Evolutionary conservation across 192 early-diverging fungal species (phyloP).

Genomic region (Coemansia nantahalensis): DNA sequence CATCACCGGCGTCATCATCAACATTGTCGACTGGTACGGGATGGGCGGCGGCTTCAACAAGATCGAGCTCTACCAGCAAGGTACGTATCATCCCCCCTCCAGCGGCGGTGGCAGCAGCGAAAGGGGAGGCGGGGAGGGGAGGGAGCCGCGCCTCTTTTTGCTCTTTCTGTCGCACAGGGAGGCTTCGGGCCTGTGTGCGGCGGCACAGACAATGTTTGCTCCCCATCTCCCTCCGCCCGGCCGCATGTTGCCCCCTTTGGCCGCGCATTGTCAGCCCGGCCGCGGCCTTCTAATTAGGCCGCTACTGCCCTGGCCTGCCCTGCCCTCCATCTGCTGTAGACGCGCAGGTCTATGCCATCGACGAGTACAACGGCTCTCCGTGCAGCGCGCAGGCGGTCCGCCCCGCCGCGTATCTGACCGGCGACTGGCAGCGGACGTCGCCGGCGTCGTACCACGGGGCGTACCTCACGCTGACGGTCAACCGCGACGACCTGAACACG

Average conservation of each 20-base stretch:
- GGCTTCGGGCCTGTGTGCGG: not conserved
- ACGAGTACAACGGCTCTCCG: constrained; percentile 39
- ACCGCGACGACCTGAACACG: constrained; percentile 19
- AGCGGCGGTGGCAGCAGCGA: too few relatives aligned
- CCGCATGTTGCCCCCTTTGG: too few relatives aligned
- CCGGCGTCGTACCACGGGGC: constrained; percentile 34
- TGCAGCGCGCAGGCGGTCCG: constrained; percentile 23
- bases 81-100: constrained; percentile 23
- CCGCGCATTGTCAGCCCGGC: not conserved
- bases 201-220: too few relatives aligned
- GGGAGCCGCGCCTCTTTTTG: not conserved
- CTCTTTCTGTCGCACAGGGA: not conserved
- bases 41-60: constrained; percentile 51
- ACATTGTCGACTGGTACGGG: constrained; percentile 59
- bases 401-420: constrained; percentile 19
- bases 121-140: too few relatives aligned
- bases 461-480: constrained; percentile 32
- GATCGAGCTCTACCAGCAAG: constrained; percentile 52
- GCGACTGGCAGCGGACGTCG: constrained; percentile 32
- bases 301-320: too few relatives aligned
- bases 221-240: too few relatives aligned
- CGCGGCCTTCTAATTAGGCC: constrained; percentile 6
- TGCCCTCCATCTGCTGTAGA: constrained; percentile 18
- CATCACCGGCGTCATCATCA: constrained; percentile 57
- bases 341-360: constrained; percentile 28